A percentile compares a stretch with the other conserved stretches of the same genome.
These are phyloP conservation scores for Podaxis rugospora DNA, from an alignment of 768 basidiomycete species.

Conservation along the genomic window DNA sequence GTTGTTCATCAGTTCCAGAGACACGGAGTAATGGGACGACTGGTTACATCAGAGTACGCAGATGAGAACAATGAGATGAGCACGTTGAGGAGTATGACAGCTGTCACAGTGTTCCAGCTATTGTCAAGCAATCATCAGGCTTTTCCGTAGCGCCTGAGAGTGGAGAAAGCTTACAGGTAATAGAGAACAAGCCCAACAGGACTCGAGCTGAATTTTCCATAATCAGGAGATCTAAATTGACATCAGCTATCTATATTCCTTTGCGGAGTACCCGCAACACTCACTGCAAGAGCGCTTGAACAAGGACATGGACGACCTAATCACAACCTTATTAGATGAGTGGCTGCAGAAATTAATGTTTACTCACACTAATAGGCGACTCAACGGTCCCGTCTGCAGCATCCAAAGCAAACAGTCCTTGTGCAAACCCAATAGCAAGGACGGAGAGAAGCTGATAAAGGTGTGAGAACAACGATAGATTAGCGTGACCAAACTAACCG, in stretches of 20 bases:
- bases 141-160: not conserved
- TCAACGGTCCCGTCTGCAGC: constrained; percentile 81
- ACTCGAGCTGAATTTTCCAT: constrained; percentile 47
- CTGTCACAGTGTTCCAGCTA: constrained; percentile 82
- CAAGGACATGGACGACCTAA: constrained; percentile 65
- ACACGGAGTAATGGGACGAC: not conserved
- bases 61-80: constrained; percentile 94
- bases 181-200: constrained; percentile 63
- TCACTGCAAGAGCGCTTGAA: constrained; percentile 82
- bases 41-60: constrained; percentile 79
- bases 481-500: constrained; percentile 40
- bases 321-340: not conserved
- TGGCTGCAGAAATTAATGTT: not conserved
- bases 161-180: constrained; percentile 59
- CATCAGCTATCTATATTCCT: not conserved
- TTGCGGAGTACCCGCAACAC: constrained; percentile 16
- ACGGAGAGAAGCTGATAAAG: constrained; percentile 66
- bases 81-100: constrained; percentile 85
- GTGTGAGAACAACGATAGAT: not conserved
- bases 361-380: constrained; percentile 40
- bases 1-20: not conserved
- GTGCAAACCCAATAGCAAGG: constrained; percentile 78
- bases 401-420: constrained; percentile 86
- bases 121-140: not conserved
- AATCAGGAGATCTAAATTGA: constrained; percentile 55